Evolutionary conservation across 139 green algal genomes (phyloP).

Genomic region (Zygnema cylindricum): DNA sequence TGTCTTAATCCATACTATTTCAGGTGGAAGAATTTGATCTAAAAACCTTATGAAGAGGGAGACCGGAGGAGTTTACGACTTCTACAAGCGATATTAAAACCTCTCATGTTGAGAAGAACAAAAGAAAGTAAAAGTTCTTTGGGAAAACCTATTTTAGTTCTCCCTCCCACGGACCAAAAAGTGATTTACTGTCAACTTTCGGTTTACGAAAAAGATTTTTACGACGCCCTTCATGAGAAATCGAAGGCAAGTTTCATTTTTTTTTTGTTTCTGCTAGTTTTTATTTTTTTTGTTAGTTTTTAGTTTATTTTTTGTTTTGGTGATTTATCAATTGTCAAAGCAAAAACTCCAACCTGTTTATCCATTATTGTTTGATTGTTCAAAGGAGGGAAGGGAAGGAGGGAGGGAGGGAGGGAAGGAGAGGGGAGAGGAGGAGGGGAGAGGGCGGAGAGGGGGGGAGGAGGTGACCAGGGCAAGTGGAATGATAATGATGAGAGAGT

Average conservation of each 20-base stretch:
- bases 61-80: slow-evolving; percentile 54
- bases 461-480: no score
- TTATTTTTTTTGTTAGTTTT: no score
- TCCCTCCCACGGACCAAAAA: slow-evolving; percentile 19
- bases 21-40: slow-evolving; percentile 61
- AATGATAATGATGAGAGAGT: no score
- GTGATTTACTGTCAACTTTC: slow-evolving; percentile 49
- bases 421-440: no score
- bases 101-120: slow-evolving; percentile 60
- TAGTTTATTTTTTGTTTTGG: no score
- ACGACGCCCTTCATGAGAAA: slow-evolving; percentile 54
- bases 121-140: slow-evolving; percentile 51
- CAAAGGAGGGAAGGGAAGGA: no score
- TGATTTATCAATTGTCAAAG: no score
- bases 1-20: no score
- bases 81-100: slow-evolving; percentile 57
- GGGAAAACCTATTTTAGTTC: slow-evolving; percentile 53
- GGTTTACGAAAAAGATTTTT: slow-evolving; percentile 59
- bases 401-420: no score
- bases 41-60: slow-evolving; percentile 59
- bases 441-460: no score
- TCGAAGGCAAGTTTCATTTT: slow-evolving; percentile 58
- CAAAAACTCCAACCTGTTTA: no score
- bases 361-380: no score
- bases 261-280: slow-evolving; percentile 6